Base-by-base conservation (phyloP, 2,329 filamentous ascomycete genomes). In the Nemania sp. region DNA sequence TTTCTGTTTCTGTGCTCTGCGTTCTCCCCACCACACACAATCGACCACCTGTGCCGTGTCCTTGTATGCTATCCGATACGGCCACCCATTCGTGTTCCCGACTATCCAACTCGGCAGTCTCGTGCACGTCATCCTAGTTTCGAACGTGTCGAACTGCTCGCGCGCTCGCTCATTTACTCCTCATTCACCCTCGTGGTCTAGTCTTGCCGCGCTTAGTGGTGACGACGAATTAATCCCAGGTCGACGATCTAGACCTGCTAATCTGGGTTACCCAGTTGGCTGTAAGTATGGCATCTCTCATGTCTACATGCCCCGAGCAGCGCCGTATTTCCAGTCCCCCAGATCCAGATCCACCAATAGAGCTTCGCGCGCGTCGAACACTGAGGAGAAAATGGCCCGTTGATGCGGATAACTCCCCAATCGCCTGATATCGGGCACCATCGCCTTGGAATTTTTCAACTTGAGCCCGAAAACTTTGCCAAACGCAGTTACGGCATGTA, bases 11-110 rank as follows among this genome's bases (percentile, higher is more conserved):
- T 56, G 35, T 66, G 43, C 59, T 51, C 38, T 59, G 7, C 52
- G 7, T 58, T 54, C 51, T 64, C 67, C 65, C 68, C 67, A 69
- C 72, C 68, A 72, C 73, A 63, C 68, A 70, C 67, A 60, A 64
- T 60, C 45, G 64, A 62, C 60, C 60, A 67, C 64, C 54, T 57
- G 61, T 56, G 43, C 53, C 54, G 26, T 60, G 45, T 63, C 54
- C 58, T n/a, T 69, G 47, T 54, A 54, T 64, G 26, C 57, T 63
- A 55, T 45, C 61, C 61, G 49, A 60, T 26, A 32, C 35, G 32
- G 49, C 32, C n/a, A 52, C 55, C 55, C 32, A 49, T 45, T 32
- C 52, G n/a, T 26, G 8, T 51, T 55, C 54, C 15, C 32, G 35
- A 29, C 32, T 35, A 20, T 43, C 47, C 52, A 5, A 2, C 55